These are phyloP conservation scores for Yamadazyma sp. DNA, from an alignment of 805 yeast genomes.

Conservation along the genomic window DNA sequence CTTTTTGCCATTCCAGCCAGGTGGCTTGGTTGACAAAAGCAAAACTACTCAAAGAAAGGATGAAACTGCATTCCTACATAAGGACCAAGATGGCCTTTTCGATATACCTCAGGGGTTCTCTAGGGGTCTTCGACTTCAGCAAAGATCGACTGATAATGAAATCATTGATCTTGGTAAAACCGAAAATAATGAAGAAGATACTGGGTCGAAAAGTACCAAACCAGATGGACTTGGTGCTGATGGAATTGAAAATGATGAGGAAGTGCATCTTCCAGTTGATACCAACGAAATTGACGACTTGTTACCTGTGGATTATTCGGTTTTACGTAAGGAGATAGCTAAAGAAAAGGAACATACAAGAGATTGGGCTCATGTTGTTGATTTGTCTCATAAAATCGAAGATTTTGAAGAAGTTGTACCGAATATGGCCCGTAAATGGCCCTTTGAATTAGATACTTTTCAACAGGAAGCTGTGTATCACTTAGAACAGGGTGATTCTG, in stretches of 20 bases:
- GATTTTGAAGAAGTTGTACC: conserved; percentile 90
- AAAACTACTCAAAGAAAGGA: conserved; percentile 24
- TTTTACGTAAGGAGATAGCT: conserved; percentile 23
- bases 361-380: conserved; percentile 96
- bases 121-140: conserved; percentile 58
- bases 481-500: conserved; percentile 96
- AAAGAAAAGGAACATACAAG: conserved; percentile 38
- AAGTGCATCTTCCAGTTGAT: conserved; percentile 18
- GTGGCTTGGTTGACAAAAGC: conserved; percentile 53
- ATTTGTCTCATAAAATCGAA: conserved; percentile 75
- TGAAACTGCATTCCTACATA: conserved; percentile 49
- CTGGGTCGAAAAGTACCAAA: conserved; percentile 16
- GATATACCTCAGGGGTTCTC: conserved; percentile 81
- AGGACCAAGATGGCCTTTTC: conserved; percentile 69
- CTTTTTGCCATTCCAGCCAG: conserved; percentile 89
- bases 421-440: conserved; percentile 90
- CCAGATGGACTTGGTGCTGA: conserved; percentile 12
- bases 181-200: conserved; percentile 10
- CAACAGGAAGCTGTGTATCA: conserved; percentile 97
- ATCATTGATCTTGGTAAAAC: conserved; percentile 5
- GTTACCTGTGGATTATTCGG: conserved; percentile 34
- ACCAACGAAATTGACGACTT: conserved; percentile 49
- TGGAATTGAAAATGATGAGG: neutral
- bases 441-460: conserved; percentile 90
- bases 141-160: conserved; percentile 12